Evolutionary conservation across 352 stramenopile genomes (phyloP).

Genomic region (Phytophthora sp.): DNA sequence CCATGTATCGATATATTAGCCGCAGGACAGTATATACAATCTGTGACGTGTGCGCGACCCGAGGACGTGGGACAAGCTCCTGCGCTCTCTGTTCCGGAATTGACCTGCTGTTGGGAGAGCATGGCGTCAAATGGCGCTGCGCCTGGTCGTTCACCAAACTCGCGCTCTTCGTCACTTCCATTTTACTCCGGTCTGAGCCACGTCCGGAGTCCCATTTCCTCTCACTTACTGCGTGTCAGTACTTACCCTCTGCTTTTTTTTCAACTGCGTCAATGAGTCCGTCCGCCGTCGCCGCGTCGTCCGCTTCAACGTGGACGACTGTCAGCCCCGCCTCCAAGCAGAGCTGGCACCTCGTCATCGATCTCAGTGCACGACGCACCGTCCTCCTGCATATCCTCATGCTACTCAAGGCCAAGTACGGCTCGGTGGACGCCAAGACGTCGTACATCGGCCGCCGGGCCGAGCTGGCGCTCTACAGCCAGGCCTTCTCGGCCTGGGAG

Average conservation of each 20-base stretch:
- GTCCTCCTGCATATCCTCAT: constrained; percentile 69
- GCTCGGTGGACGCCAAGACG: constrained; percentile 62
- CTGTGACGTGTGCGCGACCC: constrained; percentile 27
- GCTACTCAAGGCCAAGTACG: constrained; percentile 70
- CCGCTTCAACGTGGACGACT: constrained; percentile 13
- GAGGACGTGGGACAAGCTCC: constrained; percentile 19
- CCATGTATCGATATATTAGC: neutral
- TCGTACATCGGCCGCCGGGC: constrained; percentile 66
- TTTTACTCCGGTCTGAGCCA: constrained; percentile 37
- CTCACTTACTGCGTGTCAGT: constrained; percentile 38
- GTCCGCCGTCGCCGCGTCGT: constrained; percentile 4
- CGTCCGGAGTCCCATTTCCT: constrained; percentile 27
- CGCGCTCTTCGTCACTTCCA: constrained; percentile 22
- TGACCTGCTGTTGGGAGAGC: constrained; percentile 39
- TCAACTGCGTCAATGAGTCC: constrained; percentile 26
- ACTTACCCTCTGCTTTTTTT: constrained; percentile 25
- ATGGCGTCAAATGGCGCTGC: constrained; percentile 20
- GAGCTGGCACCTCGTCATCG: constrained; percentile 53
- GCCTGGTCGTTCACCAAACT: constrained; percentile 27
- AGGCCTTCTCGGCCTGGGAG: constrained; percentile 55
- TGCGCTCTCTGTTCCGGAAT: constrained; percentile 30
- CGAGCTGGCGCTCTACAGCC: constrained; percentile 60
- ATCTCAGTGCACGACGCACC: constrained; percentile 45
- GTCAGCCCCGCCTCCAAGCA: constrained; percentile 20
- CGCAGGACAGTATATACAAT: constrained; percentile 17